Percentiles rank a stretch among this genome's conserved stretches.
Conservation (phyloP, 2,329 filamentous ascomycete genomes). For the Ceratocystis destructans region DNA sequence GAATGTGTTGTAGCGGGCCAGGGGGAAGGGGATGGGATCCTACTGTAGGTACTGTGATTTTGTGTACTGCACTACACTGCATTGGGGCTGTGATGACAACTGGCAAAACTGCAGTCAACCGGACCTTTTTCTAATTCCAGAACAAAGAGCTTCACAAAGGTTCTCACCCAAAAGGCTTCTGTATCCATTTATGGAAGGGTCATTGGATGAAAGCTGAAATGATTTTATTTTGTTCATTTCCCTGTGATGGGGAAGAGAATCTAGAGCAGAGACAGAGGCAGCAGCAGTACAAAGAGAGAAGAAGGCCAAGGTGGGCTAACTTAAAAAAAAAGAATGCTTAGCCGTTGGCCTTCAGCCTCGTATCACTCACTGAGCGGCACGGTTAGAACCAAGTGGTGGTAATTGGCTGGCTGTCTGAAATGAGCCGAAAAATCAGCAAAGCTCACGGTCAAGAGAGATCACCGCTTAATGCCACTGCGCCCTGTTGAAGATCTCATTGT, state of each 20-base stretch:
- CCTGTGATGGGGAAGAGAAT: neutral
- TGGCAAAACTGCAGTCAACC: constrained; percentile 2
- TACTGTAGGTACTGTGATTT: neutral
- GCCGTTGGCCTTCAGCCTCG: neutral
- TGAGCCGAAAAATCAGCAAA: too few relatives aligned
- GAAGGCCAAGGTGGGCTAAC: too few relatives aligned
- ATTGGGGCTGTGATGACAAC: constrained; percentile 7
- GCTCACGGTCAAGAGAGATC: neutral
- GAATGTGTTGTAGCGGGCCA: neutral
- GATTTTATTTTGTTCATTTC: neutral
- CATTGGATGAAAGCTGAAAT: constrained; percentile 4
- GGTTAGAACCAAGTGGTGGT: neutral
- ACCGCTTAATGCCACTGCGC: neutral
- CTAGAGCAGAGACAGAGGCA: neutral
- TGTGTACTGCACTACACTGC: neutral
- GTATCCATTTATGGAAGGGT: neutral
- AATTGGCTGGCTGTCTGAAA: neutral
- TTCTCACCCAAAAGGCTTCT: neutral
- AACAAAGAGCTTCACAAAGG: neutral
- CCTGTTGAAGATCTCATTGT: constrained; percentile 6
- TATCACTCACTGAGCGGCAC: neutral
- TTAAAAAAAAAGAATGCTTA: neutral
- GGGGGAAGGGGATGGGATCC: neutral
- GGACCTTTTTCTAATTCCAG: constrained; percentile 1
- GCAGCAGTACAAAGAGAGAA: neutral